These are phyloP conservation scores for Macaranga tanarius DNA, from an alignment of 441 rosid genomes.

Conservation along the genomic window DNA sequence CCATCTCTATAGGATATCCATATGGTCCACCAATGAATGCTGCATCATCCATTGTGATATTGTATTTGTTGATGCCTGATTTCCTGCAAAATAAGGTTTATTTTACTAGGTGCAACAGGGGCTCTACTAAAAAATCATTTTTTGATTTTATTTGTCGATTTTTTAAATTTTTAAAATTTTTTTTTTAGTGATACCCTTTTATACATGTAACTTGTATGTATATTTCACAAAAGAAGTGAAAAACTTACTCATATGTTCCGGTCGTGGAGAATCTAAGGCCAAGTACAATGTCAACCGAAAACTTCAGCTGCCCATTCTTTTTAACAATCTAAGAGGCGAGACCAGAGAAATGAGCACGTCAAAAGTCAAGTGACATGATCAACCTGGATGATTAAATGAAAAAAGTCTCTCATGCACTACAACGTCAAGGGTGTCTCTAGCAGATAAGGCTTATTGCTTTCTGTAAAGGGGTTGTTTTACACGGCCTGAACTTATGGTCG, in stretches of 20 bases:
- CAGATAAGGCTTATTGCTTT: no score
- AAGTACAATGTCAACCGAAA: slow-evolving; percentile 59
- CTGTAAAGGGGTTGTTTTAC: no score
- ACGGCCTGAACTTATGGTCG: no score
- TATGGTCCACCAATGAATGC: slow-evolving; percentile 72
- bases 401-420: no score
- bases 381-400: neutral
- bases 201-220: neutral
- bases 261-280: slow-evolving; percentile 86
- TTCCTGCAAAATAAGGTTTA: slow-evolving; percentile 37
- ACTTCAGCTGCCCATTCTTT: slow-evolving; percentile 59
- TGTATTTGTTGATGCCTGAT: slow-evolving; percentile 42
- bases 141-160: no score
- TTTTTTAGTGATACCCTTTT: neutral
- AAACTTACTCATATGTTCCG: slow-evolving; percentile 64
- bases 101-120: neutral
- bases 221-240: neutral
- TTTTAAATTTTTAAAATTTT: no score
- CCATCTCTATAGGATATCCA: slow-evolving; percentile 72
- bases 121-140: no score
- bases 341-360: slow-evolving; percentile 1
- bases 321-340: slow-evolving; percentile 50
- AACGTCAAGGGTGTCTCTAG: no score
- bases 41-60: slow-evolving; percentile 72
- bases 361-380: neutral